Conservation (phyloP, 2,329 filamentous ascomycete species). For the Colletotrichum horii region DNA sequence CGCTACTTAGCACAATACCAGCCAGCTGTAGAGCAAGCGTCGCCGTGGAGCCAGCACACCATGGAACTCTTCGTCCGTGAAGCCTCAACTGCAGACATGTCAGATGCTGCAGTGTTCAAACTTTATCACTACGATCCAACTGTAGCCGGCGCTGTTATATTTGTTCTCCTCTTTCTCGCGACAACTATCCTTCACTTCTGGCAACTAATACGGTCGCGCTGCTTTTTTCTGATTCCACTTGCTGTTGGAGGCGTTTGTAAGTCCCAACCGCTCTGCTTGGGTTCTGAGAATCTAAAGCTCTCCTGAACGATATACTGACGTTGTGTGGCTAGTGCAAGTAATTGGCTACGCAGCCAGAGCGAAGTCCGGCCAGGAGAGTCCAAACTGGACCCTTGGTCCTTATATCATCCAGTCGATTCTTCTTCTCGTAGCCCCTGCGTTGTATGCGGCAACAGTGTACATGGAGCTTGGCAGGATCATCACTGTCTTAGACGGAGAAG, state of each 20-base stretch:
- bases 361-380: slow-evolving; percentile 45
- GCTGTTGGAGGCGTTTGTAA: slow-evolving; percentile 55
- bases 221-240: slow-evolving; percentile 59
- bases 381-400: slow-evolving; percentile 38
- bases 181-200: slow-evolving; percentile 42
- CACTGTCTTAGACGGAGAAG: slow-evolving; percentile 37
- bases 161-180: slow-evolving; percentile 44
- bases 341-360: slow-evolving; percentile 58
- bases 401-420: slow-evolving; percentile 48
- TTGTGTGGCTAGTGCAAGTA: slow-evolving; percentile 41
- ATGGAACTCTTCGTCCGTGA: neutral
- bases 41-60: neutral
- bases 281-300: slow-evolving; percentile 17
- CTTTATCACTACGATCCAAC: slow-evolving; percentile 55
- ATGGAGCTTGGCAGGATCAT: slow-evolving; percentile 54
- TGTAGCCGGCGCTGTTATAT: slow-evolving; percentile 45
- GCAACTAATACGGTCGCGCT: slow-evolving; percentile 43
- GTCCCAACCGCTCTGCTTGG: neutral
- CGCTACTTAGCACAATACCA: neutral
- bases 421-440: slow-evolving; percentile 49
- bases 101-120: slow-evolving; percentile 5
- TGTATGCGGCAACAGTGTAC: slow-evolving; percentile 56
- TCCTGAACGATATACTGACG: neutral
- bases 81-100: neutral
- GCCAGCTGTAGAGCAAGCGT: neutral